Evolutionary conservation across 1,284 basidiomycete species (phyloP).

Genomic region (Exobasidium rhododendri): DNA sequence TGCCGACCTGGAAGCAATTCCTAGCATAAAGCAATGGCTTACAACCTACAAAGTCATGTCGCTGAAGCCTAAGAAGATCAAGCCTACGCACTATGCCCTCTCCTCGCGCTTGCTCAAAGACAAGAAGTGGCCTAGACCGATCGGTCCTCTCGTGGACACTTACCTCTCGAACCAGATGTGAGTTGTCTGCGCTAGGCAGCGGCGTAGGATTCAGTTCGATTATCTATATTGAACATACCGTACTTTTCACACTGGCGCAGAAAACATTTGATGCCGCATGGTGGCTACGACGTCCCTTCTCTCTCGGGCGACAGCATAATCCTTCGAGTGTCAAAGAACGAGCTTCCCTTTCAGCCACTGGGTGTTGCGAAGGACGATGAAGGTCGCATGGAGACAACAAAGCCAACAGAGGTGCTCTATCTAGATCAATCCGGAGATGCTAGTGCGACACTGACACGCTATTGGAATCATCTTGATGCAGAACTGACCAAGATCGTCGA

Average conservation of each 20-base stretch:
- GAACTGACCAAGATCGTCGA: constrained; percentile 9
- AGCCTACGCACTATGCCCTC: constrained; percentile 11
- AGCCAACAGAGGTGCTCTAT: neutral
- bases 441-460: neutral
- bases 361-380: neutral
- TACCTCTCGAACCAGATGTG: constrained; percentile 5
- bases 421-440: neutral
- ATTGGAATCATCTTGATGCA: constrained; percentile 4
- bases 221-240: neutral
- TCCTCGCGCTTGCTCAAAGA: constrained; percentile 3
- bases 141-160: constrained; percentile 7
- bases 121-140: constrained; percentile 2
- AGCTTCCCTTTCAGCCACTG: constrained; percentile 7
- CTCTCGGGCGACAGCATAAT: neutral
- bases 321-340: neutral
- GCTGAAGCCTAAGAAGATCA: constrained; percentile 7
- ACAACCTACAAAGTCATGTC: constrained; percentile 1
- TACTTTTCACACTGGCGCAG: neutral
- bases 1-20: neutral
- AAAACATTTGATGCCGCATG: constrained; percentile 6
- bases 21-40: neutral
- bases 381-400: neutral
- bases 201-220: too few species aligned
- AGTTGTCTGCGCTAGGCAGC: neutral
- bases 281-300: constrained; percentile 4